Evolutionary conservation across 805 yeast genomes (phyloP).

Genomic region (Saturnispora mendoncae): DNA sequence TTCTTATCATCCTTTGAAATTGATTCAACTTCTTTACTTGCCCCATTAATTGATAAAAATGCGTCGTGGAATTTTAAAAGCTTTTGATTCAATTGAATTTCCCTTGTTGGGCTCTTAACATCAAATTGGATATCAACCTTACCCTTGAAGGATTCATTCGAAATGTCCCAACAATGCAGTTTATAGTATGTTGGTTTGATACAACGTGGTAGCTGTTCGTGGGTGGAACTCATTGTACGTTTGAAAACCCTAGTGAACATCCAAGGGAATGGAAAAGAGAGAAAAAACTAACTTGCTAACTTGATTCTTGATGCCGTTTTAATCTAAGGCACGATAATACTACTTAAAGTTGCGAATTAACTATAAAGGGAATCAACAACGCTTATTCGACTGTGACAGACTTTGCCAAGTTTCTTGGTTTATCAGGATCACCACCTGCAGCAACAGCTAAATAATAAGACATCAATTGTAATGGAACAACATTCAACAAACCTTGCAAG

Average conservation of each 20-base stretch:
- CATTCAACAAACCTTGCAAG: slow-evolving; percentile 90
- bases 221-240: slow-evolving; percentile 35
- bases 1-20: slow-evolving; percentile 30
- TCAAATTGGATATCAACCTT: slow-evolving; percentile 38
- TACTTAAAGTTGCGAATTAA: background rate
- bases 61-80: slow-evolving; percentile 30
- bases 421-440: slow-evolving; percentile 94
- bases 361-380: background rate
- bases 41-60: slow-evolving; percentile 15
- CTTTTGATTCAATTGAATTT: slow-evolving; percentile 41
- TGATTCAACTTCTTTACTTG: slow-evolving; percentile 20
- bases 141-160: slow-evolving; percentile 41
- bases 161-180: slow-evolving; percentile 52
- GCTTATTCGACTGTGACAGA: slow-evolving; percentile 89
- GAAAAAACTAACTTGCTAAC: no score
- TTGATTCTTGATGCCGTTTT: background rate
- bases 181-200: slow-evolving; percentile 72
- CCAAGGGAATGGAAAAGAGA: background rate
- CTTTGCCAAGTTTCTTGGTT: slow-evolving; percentile 97
- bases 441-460: slow-evolving; percentile 94
- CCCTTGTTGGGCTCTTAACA: slow-evolving; percentile 34
- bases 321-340: background rate
- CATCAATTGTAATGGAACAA: slow-evolving; percentile 90
- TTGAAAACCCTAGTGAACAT: background rate
- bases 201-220: slow-evolving; percentile 30